A percentile compares a stretch with the other conserved stretches of the same genome.
These are phyloP conservation scores for Erodium moschatum DNA, from an alignment of 441 rosid species.

Conservation along the genomic window DNA sequence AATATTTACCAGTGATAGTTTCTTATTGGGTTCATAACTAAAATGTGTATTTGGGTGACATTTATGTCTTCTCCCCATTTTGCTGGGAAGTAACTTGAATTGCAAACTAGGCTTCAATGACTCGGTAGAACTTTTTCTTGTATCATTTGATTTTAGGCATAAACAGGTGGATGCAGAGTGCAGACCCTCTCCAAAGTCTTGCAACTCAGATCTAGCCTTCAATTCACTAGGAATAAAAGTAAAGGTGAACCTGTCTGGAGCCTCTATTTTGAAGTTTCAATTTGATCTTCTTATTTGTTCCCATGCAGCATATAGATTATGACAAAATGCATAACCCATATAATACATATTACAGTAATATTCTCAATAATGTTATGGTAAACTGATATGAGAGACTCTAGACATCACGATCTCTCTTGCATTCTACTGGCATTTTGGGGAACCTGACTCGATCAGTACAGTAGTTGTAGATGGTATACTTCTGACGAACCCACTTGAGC, in stretches of 20 bases:
- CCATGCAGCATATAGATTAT: not conserved
- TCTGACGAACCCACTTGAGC: slow-evolving; percentile 42
- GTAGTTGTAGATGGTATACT: slow-evolving; percentile 53
- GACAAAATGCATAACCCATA: slow-evolving; percentile 4
- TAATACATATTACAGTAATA: not conserved
- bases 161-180: too few relatives aligned
- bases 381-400: slow-evolving; percentile 6
- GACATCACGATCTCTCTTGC: slow-evolving; percentile 42
- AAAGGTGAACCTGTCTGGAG: not conserved
- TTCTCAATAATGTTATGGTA: not conserved
- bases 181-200: too few relatives aligned
- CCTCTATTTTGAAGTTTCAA: not conserved
- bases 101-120: too few relatives aligned
- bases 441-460: slow-evolving; percentile 41
- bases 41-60: too few relatives aligned
- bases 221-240: too few relatives aligned
- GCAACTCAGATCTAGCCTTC: too few relatives aligned
- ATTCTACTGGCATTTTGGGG: slow-evolving; percentile 37
- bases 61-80: too few relatives aligned
- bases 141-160: too few relatives aligned
- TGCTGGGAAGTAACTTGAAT: too few relatives aligned
- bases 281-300: not conserved
- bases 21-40: too few relatives aligned
- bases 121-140: too few relatives aligned
- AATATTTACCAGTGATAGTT: too few relatives aligned